Base-by-base conservation (phyloP, 371 early-diverging fungal genomes). In the Funneliformis caledonium region DNA sequence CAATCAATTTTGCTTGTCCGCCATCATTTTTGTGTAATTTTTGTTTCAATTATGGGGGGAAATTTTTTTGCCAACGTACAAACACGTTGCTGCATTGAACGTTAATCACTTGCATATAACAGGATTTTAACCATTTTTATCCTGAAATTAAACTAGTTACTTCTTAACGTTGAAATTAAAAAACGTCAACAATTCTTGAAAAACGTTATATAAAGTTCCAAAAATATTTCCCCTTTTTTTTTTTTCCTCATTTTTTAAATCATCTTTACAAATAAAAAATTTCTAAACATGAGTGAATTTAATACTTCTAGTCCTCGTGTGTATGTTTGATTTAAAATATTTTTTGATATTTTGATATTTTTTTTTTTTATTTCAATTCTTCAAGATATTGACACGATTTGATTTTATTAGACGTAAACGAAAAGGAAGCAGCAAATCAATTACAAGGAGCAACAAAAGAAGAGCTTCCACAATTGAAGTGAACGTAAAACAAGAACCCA, bases 11-110 rank as follows among this genome's bases (percentile, higher is more conserved):
- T 43, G 43, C 37, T 19, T n/a, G n/a, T 69, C 22, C 10, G n/a
- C 11, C 19, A 45, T 69, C 45, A 2, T 42, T 19, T 26, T n/a
- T 72, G 26, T 50, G 6, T 26, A 4, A 10, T 10, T 50, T 47
- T 72, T 31, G 47, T 48, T 48, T 47, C 16, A 22, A 48, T 72
- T 72, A 72, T 11, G 48, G 31, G n/a, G 50, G 12, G 26, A 26
- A 50, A 19, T 62, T 42, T 68, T 68, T 68, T 72, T 50, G 50
- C 52, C 72, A 72, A 72, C 50, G 72, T 48, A 72, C 72, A 72
- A 72, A 72, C 72, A 72, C 72, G 72, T 72, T 72, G 19, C 33
- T 50, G 52, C 52, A 50, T 50, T 50, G 52, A 47, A 72, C 22
- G 50, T 72, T 72, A 72, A 19, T 43, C 69, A 50, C 22, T 62